Percentiles rank a stretch among this genome's conserved stretches.
Evolutionary conservation across 2,329 filamentous ascomycete species (phyloP).

Genomic region (Sporothrix mexicana): DNA sequence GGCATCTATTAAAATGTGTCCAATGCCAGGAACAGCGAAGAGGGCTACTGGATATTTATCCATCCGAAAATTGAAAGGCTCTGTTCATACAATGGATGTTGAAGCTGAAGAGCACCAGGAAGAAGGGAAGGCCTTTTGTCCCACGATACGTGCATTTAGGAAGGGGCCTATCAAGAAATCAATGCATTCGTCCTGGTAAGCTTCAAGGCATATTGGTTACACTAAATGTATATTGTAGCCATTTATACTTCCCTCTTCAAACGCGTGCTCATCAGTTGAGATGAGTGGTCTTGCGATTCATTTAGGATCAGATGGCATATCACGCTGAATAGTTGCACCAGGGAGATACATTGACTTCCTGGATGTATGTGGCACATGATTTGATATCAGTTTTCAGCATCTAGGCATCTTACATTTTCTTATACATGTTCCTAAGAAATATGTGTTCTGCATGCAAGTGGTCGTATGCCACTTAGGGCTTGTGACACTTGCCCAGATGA

Average conservation of each 20-base stretch:
- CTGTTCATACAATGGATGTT: background rate
- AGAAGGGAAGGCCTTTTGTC: background rate
- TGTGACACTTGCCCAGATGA: background rate
- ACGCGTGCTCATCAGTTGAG: background rate
- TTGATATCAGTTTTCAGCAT: no score
- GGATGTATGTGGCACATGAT: no score
- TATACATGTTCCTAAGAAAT: no score
- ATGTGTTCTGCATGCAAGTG: background rate
- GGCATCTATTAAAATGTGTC: background rate
- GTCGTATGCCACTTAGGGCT: no score
- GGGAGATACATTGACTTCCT: no score
- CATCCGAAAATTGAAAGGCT: background rate
- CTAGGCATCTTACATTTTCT: background rate
- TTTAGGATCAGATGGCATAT: background rate
- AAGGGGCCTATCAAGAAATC: background rate
- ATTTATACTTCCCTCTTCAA: background rate
- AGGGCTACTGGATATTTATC: background rate
- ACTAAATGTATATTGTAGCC: no score
- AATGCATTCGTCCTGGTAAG: no score
- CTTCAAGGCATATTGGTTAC: no score
- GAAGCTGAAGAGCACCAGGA: background rate
- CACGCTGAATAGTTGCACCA: background rate
- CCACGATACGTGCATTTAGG: background rate
- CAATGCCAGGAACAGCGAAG: background rate
- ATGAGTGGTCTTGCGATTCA: background rate